These are phyloP conservation scores for Monascus ruber DNA, from an alignment of 2,329 filamentous ascomycete genomes.

Conservation along the genomic window DNA sequence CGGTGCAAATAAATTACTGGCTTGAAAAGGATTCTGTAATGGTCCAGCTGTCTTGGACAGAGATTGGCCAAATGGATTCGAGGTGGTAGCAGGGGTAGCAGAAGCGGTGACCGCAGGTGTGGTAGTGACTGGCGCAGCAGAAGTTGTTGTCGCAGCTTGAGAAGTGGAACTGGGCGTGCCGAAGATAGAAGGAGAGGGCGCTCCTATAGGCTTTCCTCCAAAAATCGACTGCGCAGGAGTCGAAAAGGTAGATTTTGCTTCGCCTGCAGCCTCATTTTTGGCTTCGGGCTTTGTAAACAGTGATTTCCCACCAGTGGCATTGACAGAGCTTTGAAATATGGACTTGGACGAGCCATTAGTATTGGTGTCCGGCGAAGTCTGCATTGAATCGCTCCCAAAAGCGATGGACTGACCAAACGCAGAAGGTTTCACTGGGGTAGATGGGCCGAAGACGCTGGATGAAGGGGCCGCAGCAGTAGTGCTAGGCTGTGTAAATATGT, in stretches of 20 bases:
- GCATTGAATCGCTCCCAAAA: constrained; percentile 18
- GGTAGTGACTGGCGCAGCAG: constrained; percentile 5
- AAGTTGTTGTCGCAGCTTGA: constrained; percentile 5
- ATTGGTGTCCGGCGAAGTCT: constrained; percentile 20
- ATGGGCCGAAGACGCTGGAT: constrained; percentile 11
- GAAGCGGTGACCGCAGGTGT: not conserved
- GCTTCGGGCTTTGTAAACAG: constrained; percentile 11
- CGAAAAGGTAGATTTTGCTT: constrained; percentile 3
- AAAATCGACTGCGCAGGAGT: constrained; percentile 13
- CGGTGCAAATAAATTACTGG: constrained; percentile 10
- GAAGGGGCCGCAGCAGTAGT: constrained; percentile 7
- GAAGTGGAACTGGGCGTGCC: constrained; percentile 9
- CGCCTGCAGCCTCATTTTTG: constrained; percentile 1
- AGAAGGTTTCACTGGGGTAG: constrained; percentile 10
- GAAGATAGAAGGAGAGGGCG: constrained; percentile 17
- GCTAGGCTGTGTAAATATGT: constrained; percentile 12
- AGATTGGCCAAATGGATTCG: constrained; percentile 9
- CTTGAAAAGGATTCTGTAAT: constrained; percentile 12
- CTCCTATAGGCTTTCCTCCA: constrained; percentile 9
- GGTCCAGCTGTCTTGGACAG: constrained; percentile 8
- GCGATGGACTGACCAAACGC: constrained; percentile 18
- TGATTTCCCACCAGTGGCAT: constrained; percentile 5
- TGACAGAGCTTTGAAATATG: constrained; percentile 9
- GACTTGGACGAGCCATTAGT: constrained; percentile 8
- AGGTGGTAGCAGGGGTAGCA: constrained; percentile 1